Conservation (phyloP, 2,329 filamentous ascomycete genomes). For the Pseudogymnoascus sp. region DNA sequence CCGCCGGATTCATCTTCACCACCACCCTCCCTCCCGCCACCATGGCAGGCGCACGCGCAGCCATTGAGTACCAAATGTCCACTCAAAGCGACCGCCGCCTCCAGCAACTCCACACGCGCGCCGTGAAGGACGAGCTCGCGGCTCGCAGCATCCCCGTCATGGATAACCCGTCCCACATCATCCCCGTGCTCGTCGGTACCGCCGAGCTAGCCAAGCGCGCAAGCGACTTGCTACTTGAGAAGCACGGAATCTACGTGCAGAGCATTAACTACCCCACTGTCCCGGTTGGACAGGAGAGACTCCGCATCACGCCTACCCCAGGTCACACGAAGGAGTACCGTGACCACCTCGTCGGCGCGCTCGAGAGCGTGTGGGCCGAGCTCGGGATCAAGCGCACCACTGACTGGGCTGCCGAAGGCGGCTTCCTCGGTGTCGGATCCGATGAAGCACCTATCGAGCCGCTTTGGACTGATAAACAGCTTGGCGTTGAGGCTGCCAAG, state of each 20-base stretch:
- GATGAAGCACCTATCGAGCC: slow-evolving; percentile 52
- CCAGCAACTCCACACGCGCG: slow-evolving; percentile 92
- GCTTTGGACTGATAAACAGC: slow-evolving; percentile 88
- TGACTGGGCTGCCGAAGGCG: slow-evolving; percentile 83
- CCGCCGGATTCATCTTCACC: slow-evolving; percentile 97
- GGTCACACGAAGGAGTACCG: slow-evolving; percentile 81
- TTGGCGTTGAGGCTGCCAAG: slow-evolving; percentile 55
- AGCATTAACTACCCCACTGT: slow-evolving; percentile 99
- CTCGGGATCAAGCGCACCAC: slow-evolving; percentile 87
- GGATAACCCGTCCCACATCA: slow-evolving; percentile 93
- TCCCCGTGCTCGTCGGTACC: slow-evolving; percentile 88
- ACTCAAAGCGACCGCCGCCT: slow-evolving; percentile 81
- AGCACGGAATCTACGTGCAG: slow-evolving; percentile 94
- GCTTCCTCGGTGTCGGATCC: slow-evolving; percentile 86
- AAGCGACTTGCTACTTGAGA: slow-evolving; percentile 81
- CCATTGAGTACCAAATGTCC: slow-evolving; percentile 87
- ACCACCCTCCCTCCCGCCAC: slow-evolving; percentile 91
- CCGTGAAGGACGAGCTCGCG: slow-evolving; percentile 77
- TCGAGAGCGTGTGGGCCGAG: slow-evolving; percentile 82
- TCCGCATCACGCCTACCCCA: slow-evolving; percentile 91
- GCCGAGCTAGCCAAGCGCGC: slow-evolving; percentile 87
- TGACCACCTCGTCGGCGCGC: slow-evolving; percentile 72
- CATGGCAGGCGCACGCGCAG: slow-evolving; percentile 86
- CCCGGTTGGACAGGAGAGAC: slow-evolving; percentile 91
- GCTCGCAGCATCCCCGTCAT: slow-evolving; percentile 88